Evolutionary conservation across 768 basidiomycete genomes (phyloP), one percentile per base, ranked within the genome.

Genomic region (Serendipita sp.): DNA sequence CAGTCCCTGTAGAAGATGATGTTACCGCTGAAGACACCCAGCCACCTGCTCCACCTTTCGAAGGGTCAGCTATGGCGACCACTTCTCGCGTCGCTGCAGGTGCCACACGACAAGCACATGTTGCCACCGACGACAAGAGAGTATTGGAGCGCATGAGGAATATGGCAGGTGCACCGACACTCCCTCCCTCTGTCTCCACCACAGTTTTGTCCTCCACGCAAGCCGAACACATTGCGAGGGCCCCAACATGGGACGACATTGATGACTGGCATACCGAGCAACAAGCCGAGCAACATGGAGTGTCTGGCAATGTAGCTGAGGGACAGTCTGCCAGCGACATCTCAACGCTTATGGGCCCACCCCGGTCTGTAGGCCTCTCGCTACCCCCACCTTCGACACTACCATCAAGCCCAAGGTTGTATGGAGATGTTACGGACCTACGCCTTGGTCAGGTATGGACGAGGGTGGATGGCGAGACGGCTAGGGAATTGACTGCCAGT

Each of bases 31-130:
- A 34, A 38, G 56, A 28, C 30, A 23, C 28, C 30, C 56, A 35
- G n/a, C 48, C 48, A 51, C 48, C 36, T 60, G 56, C 2, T 8
- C 56, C 56, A 1, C 16, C 30, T 30, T 60, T 60, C 35, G 56
- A 60, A 32, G 48, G 48, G 11, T 60, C 56, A 35, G 16, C 5
- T 16, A n/a, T 60, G 16, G 30, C 30, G 8, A 30, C 28, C 28
- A n/a, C 56, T 8, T 60, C 56, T 34, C 56, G 28, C 4, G 34
- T 38, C 4, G 56, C 56, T 1, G 56, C 56, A 11, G 56, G 56
- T 28, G 56, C 56, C 56, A 60, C 34, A n/a, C 56, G 56, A 10
- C 56, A 38, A 34, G 56, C 56, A 38, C 56, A 60, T 36, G 56
- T 60, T n/a, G 56, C 56, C 16, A 60, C 56, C 16, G 56, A 60